phyloP scores from a whole-genome alignment of 73 alveolate species.

The Paramecium octaurelia region DNA sequence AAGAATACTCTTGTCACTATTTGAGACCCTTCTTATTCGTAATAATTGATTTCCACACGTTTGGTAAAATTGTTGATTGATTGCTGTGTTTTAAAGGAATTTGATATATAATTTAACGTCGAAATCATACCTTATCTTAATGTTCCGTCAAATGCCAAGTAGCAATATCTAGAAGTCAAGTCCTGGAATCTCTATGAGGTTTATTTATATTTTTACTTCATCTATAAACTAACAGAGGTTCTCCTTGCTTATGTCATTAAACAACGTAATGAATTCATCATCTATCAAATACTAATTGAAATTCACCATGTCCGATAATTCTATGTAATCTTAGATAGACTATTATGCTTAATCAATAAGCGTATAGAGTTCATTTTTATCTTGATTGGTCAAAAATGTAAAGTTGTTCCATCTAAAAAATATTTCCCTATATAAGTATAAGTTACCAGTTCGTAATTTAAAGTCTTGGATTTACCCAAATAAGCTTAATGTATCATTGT shows the following conservation, averaged over 20 bases:
- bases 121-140: not conserved
- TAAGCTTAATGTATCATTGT: not conserved
- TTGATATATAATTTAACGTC: not conserved
- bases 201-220: not conserved
- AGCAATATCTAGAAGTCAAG: not conserved
- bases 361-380: not conserved
- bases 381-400: not conserved
- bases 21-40: constrained; percentile 6
- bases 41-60: not conserved
- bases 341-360: not conserved
- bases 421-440: not conserved
- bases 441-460: not conserved
- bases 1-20: constrained; percentile 8
- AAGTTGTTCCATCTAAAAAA: constrained; percentile 19
- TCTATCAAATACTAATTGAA: not conserved
- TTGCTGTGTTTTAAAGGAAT: not conserved
- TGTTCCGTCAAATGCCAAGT: not conserved
- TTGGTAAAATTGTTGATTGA: constrained; percentile 12
- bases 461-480: not conserved
- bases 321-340: not conserved
- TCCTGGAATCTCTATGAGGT: not conserved
- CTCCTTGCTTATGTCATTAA: not conserved
- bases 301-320: not conserved
- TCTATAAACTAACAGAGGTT: not conserved
- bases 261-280: not conserved